Conservation (phyloP, 2,329 filamentous ascomycete species). For the Trichoderma simmonsii region DNA sequence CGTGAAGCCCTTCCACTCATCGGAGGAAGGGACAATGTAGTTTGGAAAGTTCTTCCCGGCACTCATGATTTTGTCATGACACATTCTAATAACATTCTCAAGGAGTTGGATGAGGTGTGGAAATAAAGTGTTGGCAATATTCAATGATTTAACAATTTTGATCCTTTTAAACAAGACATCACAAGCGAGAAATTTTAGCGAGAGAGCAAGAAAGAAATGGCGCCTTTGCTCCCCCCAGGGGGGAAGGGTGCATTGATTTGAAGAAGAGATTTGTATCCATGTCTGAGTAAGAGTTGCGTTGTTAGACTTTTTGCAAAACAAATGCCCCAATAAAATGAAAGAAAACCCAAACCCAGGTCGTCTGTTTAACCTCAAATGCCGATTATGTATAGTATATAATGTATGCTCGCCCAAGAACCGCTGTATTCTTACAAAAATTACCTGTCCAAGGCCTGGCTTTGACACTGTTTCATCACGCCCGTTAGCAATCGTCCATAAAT, state of each 20-base stretch:
- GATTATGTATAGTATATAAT: background rate
- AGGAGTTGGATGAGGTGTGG: constrained; percentile 50
- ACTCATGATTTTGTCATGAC: constrained; percentile 63
- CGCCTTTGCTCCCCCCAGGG: background rate
- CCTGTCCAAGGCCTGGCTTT: constrained; percentile 56
- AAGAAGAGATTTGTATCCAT: background rate
- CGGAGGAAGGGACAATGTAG: constrained; percentile 47
- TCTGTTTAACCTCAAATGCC: background rate
- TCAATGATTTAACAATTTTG: background rate
- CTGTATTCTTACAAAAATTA: constrained; percentile 26
- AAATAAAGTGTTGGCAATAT: constrained; percentile 11
- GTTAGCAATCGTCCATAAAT: constrained; percentile 24
- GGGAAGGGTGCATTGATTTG: background rate
- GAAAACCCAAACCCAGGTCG: background rate
- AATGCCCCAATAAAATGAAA: background rate
- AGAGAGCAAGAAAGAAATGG: background rate
- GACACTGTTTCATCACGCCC: constrained; percentile 42
- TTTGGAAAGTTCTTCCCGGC: constrained; percentile 51
- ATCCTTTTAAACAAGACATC: background rate
- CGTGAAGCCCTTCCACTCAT: constrained; percentile 49
- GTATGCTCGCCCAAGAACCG: background rate
- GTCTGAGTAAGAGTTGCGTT: background rate
- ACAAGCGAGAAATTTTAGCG: background rate
- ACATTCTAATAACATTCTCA: constrained; percentile 43
- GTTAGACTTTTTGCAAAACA: background rate